These are phyloP conservation scores for Suillus variegatus DNA, from an alignment of 768 basidiomycete species.

Conservation along the genomic window DNA sequence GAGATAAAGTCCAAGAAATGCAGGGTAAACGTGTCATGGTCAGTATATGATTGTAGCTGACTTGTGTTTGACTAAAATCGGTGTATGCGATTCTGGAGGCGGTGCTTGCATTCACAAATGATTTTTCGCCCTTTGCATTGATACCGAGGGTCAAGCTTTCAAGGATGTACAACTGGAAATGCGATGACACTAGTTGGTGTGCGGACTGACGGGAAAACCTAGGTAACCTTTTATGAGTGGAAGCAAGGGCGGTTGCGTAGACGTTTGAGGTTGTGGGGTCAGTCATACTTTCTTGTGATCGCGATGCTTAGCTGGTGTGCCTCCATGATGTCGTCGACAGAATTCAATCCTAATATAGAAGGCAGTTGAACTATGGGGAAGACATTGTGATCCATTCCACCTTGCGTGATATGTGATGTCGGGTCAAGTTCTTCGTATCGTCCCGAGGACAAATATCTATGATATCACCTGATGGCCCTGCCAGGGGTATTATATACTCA, in stretches of 20 bases:
- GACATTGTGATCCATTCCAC: background rate
- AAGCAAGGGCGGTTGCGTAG: background rate
- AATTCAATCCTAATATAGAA: background rate
- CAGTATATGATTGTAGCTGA: too few relatives aligned
- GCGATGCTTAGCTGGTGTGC: background rate
- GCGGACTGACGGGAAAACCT: background rate
- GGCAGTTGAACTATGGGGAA: background rate
- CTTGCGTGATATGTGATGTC: background rate
- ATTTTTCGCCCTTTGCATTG: background rate
- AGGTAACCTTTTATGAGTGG: background rate
- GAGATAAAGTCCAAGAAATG: too few relatives aligned
- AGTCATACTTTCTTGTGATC: background rate
- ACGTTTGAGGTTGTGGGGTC: background rate
- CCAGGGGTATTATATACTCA: conserved; percentile 10
- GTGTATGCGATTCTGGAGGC: background rate
- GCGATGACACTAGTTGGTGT: background rate
- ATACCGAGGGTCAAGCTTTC: background rate
- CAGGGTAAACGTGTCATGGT: too few relatives aligned
- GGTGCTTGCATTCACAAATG: background rate
- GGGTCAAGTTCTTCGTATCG: background rate
- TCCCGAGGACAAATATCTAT: background rate
- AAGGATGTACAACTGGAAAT: background rate
- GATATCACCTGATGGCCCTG: background rate
- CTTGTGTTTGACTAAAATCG: background rate
- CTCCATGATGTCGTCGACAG: background rate